A percentile compares a stretch with the other conserved stretches of the same genome.
Conservation (phyloP, 2,329 filamentous ascomycete species). For the Helicocarpus griseus region DNA sequence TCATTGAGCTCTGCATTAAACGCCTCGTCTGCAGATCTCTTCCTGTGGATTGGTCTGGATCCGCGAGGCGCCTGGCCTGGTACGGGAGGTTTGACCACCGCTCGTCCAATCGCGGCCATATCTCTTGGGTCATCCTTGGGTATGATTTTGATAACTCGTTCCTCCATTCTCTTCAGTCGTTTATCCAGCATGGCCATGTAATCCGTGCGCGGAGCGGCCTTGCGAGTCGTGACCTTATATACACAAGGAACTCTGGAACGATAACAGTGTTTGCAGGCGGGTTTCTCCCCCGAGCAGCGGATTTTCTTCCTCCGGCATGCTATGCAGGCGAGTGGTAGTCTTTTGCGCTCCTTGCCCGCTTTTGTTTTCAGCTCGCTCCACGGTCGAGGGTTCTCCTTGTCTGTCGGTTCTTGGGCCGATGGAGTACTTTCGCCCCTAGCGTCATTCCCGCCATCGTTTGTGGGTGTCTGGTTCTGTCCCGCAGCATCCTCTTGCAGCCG, state of each 20-base stretch:
- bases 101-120: slow-evolving; percentile 60
- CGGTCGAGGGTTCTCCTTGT: slow-evolving; percentile 49
- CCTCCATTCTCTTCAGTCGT: slow-evolving; percentile 91
- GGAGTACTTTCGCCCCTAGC: not conserved
- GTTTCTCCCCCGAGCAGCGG: slow-evolving; percentile 93
- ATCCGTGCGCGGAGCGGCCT: slow-evolving; percentile 87
- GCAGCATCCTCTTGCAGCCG: slow-evolving; percentile 1
- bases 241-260: slow-evolving; percentile 90
- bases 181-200: slow-evolving; percentile 99
- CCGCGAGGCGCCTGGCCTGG: slow-evolving; percentile 49
- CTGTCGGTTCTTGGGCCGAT: slow-evolving; percentile 29
- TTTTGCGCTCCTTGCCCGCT: slow-evolving; percentile 90
- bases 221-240: slow-evolving; percentile 92
- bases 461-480: not conserved
- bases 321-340: slow-evolving; percentile 86
- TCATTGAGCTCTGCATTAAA: slow-evolving; percentile 72
- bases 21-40: slow-evolving; percentile 76
- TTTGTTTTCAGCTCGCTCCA: slow-evolving; percentile 84
- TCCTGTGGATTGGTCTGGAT: slow-evolving; percentile 51
- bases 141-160: slow-evolving; percentile 90
- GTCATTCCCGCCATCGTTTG: not conserved
- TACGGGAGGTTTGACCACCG: slow-evolving; percentile 71
- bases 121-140: slow-evolving; percentile 73
- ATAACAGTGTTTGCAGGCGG: slow-evolving; percentile 91
- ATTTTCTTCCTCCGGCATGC: slow-evolving; percentile 97